phyloP scores from a whole-genome alignment of 805 yeast species.

The Wickerhamomyces sydowiorum region DNA sequence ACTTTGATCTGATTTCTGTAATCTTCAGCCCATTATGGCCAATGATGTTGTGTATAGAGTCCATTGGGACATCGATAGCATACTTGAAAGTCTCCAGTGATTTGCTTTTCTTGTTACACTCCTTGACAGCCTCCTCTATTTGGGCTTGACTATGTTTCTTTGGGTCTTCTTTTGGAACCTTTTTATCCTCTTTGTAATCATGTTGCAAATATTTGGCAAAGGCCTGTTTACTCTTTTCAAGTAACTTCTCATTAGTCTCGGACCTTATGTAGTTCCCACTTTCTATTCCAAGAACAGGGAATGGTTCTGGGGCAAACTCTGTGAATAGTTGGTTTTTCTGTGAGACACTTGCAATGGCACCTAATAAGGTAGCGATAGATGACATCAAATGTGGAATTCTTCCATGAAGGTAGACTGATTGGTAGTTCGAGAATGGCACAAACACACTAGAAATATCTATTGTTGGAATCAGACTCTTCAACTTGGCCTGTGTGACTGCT shows the following conservation, averaged over 20 bases:
- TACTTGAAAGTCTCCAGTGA: constrained; percentile 5
- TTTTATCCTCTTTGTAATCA: constrained; percentile 1
- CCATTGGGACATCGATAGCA: constrained; percentile 13
- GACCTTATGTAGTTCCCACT: constrained; percentile 1
- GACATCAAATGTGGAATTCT: not conserved
- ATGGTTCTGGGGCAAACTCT: constrained; percentile 3
- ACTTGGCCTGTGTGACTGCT: not conserved
- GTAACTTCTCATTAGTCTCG: constrained; percentile 6
- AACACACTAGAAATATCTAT: constrained; percentile 9
- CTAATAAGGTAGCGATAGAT: not conserved
- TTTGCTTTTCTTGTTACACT: constrained; percentile 6
- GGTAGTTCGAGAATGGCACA: constrained; percentile 14
- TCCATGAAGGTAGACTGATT: constrained; percentile 3
- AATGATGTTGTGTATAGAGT: not conserved
- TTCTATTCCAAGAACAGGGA: constrained; percentile 7
- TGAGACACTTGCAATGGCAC: not conserved
- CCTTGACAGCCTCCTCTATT: constrained; percentile 6
- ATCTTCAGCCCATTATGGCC: constrained; percentile 1
- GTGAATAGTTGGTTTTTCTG: not conserved
- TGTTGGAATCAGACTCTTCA: not conserved
- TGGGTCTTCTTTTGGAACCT: constrained; percentile 4
- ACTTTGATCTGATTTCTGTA: constrained; percentile 14
- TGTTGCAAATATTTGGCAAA: constrained; percentile 5
- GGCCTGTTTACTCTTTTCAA: constrained; percentile 5
- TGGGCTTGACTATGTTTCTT: constrained; percentile 1